Conservation (phyloP, 441 rosid species). For the Daphne laureola region DNA sequence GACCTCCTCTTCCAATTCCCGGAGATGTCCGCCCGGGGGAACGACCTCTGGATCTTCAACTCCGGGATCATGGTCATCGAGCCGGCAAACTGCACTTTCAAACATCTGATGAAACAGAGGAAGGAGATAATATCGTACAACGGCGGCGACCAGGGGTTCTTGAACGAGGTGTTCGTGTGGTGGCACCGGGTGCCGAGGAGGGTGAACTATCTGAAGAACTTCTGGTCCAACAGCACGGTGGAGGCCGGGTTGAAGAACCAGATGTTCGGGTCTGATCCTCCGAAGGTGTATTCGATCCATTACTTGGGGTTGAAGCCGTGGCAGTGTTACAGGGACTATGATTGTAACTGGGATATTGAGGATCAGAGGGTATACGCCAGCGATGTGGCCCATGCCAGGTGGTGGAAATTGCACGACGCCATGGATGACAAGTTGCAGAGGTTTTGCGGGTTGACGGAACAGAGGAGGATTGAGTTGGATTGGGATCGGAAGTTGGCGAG, state of each 20-base stretch:
- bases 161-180: constrained; percentile 82
- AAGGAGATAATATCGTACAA: constrained; percentile 77
- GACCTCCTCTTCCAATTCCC: constrained; percentile 78
- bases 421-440: constrained; percentile 54
- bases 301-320: constrained; percentile 88
- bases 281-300: constrained; percentile 68
- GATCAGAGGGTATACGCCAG: constrained; percentile 78
- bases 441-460: constrained; percentile 57
- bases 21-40: constrained; percentile 84
- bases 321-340: constrained; percentile 88
- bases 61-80: constrained; percentile 89
- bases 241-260: constrained; percentile 68
- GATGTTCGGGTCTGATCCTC: constrained; percentile 65
- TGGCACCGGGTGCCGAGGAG: constrained; percentile 87
- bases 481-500: constrained; percentile 72
- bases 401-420: constrained; percentile 79
- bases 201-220: constrained; percentile 77
- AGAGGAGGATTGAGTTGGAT: constrained; percentile 61
- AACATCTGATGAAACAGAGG: constrained; percentile 45
- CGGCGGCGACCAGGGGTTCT: constrained; percentile 92
- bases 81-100: constrained; percentile 88
- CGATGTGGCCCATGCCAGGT: constrained; percentile 68
- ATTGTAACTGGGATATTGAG: constrained; percentile 67
- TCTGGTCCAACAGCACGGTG: constrained; percentile 70
- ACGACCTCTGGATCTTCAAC: constrained; percentile 75